phyloP scores from a whole-genome alignment of 306 rosid species.

The Hippophae tibetana region DNA sequence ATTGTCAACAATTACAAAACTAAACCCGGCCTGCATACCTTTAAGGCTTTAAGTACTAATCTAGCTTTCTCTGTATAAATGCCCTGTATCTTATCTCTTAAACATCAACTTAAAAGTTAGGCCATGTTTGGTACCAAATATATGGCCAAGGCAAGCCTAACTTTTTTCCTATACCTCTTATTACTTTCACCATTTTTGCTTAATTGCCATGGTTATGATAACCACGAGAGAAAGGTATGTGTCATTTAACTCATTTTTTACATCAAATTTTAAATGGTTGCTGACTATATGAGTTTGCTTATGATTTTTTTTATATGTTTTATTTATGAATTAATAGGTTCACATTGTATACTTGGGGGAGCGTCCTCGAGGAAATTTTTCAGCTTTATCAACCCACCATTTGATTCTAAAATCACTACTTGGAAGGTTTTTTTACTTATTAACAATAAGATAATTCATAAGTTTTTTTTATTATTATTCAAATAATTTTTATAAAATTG shows the following conservation, averaged over 20 bases:
- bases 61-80: too few species aligned
- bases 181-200: slow-evolving; percentile 18
- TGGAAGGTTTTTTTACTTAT: slow-evolving; percentile 17
- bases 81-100: too few species aligned
- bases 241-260: not conserved
- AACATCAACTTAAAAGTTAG: too few species aligned
- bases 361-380: slow-evolving; percentile 8
- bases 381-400: slow-evolving; percentile 13
- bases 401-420: slow-evolving; percentile 22
- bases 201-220: slow-evolving; percentile 9
- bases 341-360: slow-evolving; percentile 29
- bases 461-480: not conserved
- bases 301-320: too few species aligned
- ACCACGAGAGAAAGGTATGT: slow-evolving; percentile 19
- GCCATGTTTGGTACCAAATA: too few species aligned
- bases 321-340: not conserved
- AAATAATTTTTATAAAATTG: not conserved
- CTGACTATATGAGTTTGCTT: not conserved
- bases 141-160: slow-evolving; percentile 2
- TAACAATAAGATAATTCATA: not conserved
- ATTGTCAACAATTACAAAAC: too few species aligned
- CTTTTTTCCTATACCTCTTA: slow-evolving; percentile 8
- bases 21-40: too few species aligned
- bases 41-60: too few species aligned
- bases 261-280: not conserved